These are phyloP conservation scores for Monosporascus sp. DNA, from an alignment of 2,329 filamentous ascomycete genomes.

Conservation along the genomic window DNA sequence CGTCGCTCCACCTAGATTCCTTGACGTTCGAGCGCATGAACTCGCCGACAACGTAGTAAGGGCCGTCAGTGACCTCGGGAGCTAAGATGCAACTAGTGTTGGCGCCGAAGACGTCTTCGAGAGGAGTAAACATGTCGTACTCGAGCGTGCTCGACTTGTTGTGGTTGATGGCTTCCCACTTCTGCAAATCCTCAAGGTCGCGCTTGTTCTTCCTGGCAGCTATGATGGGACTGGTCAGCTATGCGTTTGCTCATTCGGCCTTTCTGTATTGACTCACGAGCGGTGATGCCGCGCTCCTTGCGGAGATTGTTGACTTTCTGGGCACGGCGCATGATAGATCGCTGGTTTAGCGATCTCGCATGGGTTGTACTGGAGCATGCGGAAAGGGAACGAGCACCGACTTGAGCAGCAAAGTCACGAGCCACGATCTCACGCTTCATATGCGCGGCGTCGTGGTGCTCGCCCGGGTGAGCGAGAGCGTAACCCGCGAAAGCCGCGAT, in stretches of 20 bases:
- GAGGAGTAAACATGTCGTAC: slow-evolving; percentile 27
- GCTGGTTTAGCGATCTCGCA: slow-evolving; percentile 32
- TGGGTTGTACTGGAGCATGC: slow-evolving; percentile 34
- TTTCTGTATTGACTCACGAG: slow-evolving; percentile 15
- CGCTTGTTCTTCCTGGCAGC: slow-evolving; percentile 28
- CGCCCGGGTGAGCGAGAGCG: slow-evolving; percentile 27
- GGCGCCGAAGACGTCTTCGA: slow-evolving; percentile 29
- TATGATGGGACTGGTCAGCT: slow-evolving; percentile 1
- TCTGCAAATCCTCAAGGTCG: slow-evolving; percentile 25
- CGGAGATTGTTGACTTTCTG: slow-evolving; percentile 33
- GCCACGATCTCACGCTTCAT: slow-evolving; percentile 30
- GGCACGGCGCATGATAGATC: slow-evolving; percentile 36
- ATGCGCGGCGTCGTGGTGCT: slow-evolving; percentile 21
- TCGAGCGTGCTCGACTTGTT: slow-evolving; percentile 23
- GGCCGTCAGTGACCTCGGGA: slow-evolving; percentile 31
- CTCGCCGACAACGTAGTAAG: slow-evolving; percentile 42
- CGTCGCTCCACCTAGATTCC: slow-evolving; percentile 32
- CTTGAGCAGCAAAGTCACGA: slow-evolving; percentile 25
- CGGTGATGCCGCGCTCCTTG: slow-evolving; percentile 29
- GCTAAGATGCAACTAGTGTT: slow-evolving; percentile 31
- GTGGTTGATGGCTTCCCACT: slow-evolving; percentile 30
- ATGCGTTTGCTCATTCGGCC: not conserved
- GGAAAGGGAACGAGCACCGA: slow-evolving; percentile 32
- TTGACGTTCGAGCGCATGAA: slow-evolving; percentile 39
- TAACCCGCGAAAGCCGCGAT: slow-evolving; percentile 19